Percentiles rank a stretch among this genome's conserved stretches.
Conservation (phyloP, 2,329 filamentous ascomycete genomes). For the Nothopassalora personata region DNA sequence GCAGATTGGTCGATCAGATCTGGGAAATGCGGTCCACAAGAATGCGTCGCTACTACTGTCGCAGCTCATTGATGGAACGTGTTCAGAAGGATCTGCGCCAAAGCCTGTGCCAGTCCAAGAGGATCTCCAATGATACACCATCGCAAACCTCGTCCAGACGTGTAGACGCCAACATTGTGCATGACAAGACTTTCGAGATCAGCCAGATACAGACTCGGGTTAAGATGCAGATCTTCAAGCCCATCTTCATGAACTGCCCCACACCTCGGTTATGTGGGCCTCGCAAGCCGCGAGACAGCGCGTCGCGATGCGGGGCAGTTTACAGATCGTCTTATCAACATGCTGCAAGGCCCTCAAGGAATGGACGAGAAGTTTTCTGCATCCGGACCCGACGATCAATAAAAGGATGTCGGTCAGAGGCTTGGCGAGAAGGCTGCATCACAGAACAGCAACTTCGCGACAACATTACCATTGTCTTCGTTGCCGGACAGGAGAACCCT, state of each 20-base stretch:
- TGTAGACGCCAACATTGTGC: constrained; percentile 1
- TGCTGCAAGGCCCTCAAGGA: background rate
- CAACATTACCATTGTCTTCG: constrained; percentile 6
- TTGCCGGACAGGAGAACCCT: constrained; percentile 7
- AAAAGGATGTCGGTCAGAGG: background rate
- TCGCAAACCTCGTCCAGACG: constrained; percentile 1
- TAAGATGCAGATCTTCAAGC: constrained; percentile 3
- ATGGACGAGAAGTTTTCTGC: background rate
- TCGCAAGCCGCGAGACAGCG: background rate
- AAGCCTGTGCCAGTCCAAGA: background rate
- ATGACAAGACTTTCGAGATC: background rate
- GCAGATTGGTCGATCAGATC: constrained; percentile 4
- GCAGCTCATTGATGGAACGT: background rate
- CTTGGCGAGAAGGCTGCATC: background rate
- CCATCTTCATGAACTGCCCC: constrained; percentile 8
- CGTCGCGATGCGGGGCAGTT: constrained; percentile 3
- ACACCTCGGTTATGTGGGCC: background rate
- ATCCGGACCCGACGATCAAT: background rate
- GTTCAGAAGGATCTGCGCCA: background rate
- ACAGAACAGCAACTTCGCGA: constrained; percentile 2
- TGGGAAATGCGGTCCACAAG: constrained; percentile 1
- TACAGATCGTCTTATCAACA: constrained; percentile 1
- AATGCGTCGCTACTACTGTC: background rate
- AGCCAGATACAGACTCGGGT: constrained; percentile 1
- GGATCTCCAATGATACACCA: constrained; percentile 2